These are phyloP conservation scores for Aspergillus chevalieri DNA, from an alignment of 2,329 filamentous ascomycete species.

Conservation along the genomic window DNA sequence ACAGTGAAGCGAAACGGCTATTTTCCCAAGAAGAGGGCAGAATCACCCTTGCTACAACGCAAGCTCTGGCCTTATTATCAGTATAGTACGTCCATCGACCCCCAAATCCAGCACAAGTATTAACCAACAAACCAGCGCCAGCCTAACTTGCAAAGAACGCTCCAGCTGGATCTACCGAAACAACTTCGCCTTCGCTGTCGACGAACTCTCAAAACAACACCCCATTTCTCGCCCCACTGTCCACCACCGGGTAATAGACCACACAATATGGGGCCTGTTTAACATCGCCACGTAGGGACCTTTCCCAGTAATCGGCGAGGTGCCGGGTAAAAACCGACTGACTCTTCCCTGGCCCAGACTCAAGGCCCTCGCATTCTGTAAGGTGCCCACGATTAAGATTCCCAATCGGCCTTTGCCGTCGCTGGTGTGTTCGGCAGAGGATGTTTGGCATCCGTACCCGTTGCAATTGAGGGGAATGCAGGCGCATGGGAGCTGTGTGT, in stretches of 20 bases:
- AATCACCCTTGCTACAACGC: constrained; percentile 23
- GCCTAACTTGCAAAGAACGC: constrained; percentile 27
- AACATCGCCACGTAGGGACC: constrained; percentile 19
- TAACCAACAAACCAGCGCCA: constrained; percentile 16
- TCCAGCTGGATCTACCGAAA: constrained; percentile 23
- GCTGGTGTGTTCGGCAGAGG: constrained; percentile 4
- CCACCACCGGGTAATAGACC: constrained; percentile 12
- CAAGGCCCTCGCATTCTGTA: constrained; percentile 4
- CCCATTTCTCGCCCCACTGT: constrained; percentile 5
- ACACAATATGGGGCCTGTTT: constrained; percentile 21
- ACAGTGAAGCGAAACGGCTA: constrained; percentile 26
- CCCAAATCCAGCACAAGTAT: neutral
- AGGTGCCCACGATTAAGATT: constrained; percentile 12
- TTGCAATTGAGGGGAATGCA: constrained; percentile 4
- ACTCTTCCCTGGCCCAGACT: neutral
- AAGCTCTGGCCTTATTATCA: constrained; percentile 26
- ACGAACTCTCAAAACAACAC: constrained; percentile 16
- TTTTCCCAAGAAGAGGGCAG: constrained; percentile 25
- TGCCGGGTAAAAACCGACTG: neutral
- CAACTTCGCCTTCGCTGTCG: constrained; percentile 19
- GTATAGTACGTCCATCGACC: constrained; percentile 17
- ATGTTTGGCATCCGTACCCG: constrained; percentile 20
- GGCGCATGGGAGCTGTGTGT: constrained; percentile 14
- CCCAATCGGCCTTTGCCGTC: constrained; percentile 9
- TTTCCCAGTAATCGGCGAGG: neutral